phyloP scores from a whole-genome alignment of 2,329 filamentous ascomycete genomes.

The Aspergillus sp. region DNA sequence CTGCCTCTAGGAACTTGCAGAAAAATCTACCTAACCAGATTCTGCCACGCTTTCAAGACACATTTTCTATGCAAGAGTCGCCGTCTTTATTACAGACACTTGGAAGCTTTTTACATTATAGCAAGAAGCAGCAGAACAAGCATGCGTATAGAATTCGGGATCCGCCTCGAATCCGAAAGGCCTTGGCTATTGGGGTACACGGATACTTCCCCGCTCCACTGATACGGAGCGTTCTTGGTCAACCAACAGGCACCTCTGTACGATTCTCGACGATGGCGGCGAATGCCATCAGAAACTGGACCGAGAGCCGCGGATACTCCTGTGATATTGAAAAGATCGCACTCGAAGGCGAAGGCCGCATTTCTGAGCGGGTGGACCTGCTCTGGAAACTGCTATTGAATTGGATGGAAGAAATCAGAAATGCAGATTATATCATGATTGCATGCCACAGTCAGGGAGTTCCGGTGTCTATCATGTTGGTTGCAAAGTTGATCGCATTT shows the following conservation, averaged over 20 bases:
- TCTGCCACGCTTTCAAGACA: slow-evolving; percentile 43
- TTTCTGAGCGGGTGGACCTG: slow-evolving; percentile 80
- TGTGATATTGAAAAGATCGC: slow-evolving; percentile 91
- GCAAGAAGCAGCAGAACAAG: slow-evolving; percentile 54
- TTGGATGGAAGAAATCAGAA: slow-evolving; percentile 84
- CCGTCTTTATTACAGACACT: slow-evolving; percentile 61
- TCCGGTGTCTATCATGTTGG: slow-evolving; percentile 83
- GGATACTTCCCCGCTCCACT: slow-evolving; percentile 85
- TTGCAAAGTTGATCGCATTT: slow-evolving; percentile 86
- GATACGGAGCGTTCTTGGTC: slow-evolving; percentile 83
- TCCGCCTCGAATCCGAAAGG: slow-evolving; percentile 68
- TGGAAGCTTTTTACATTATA: slow-evolving; percentile 38
- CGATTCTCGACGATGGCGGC: slow-evolving; percentile 85
- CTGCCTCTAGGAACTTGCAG: slow-evolving; percentile 30
- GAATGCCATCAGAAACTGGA: slow-evolving; percentile 76
- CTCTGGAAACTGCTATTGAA: slow-evolving; percentile 92
- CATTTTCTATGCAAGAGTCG: slow-evolving; percentile 37
- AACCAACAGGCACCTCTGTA: slow-evolving; percentile 91
- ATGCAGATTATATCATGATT: slow-evolving; percentile 83
- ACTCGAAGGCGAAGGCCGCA: slow-evolving; percentile 88
- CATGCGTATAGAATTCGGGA: slow-evolving; percentile 68
- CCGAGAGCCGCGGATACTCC: slow-evolving; percentile 62
- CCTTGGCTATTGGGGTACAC: slow-evolving; percentile 88
- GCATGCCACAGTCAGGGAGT: slow-evolving; percentile 95
- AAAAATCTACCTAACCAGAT: slow-evolving; percentile 41